Evolutionary conservation across 1,139 yeast genomes (phyloP), one percentile per base, ranked within the genome.

Genomic region (Pichia inconspicua): DNA sequence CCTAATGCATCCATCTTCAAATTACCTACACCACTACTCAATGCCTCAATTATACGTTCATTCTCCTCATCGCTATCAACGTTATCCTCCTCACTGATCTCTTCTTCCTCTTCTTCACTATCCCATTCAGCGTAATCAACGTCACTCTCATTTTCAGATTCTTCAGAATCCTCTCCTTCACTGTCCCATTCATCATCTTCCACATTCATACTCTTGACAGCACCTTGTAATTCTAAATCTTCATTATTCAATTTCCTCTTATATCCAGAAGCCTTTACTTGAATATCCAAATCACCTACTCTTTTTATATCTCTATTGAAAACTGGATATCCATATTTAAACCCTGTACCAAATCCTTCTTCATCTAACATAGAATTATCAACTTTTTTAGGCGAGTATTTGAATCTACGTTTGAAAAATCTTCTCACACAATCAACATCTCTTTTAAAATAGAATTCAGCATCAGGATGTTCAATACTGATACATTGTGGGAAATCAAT

Each of bases 401-500:
- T 78, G 58, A 92, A 77, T 65, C 86, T 85, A 65, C 80, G 81
- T 54, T 74, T 81, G 67, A 92, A 92, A 61, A 90, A 94, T 44
- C 82, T 75, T 54, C 89, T 74, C 51, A 92, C 81, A 62, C 97
- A 90, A 51, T 87, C 84, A 25, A 92, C 95, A 68, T 92, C 99
- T 68, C 98, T 77, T 57, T 86, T 81, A 64, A 92, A 92, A 64
- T 87, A 90, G 50, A 75, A 76, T 55, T 82, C 82, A 12, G 98
- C 97, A 62, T 92, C 96, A 3, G 72, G 74, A 64, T 92, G 99
- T 57, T 86, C 90, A 41, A 86, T 86, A 17, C 96, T 87, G 25
- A 92, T 86, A 80, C 97, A 90, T 67, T 92, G 99, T 5, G 99
- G 99, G 72, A 92, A 92, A 74, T 92, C 99, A 58, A 92, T 92